Percentiles rank a stretch among this genome's conserved stretches.
phyloP scores from a whole-genome alignment of 345 rosid species.

The Erysimum cheiranthoides region DNA sequence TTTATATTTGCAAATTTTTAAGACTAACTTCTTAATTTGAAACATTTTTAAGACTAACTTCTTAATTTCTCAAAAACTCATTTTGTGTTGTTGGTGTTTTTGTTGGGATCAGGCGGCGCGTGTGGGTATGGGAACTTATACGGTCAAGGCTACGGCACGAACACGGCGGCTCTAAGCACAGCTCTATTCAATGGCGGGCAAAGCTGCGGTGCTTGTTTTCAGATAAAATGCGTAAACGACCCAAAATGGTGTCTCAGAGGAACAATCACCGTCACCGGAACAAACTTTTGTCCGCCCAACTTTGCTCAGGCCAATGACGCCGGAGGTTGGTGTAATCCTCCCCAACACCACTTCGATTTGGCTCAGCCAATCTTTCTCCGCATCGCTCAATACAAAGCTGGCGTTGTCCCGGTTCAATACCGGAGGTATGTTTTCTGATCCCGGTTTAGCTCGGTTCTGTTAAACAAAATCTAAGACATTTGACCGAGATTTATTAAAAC shows the following conservation, averaged over 20 bases:
- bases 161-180: slow-evolving; percentile 82
- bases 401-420: slow-evolving; percentile 75
- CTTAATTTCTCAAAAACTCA: slow-evolving; percentile 9
- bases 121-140: slow-evolving; percentile 81
- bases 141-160: slow-evolving; percentile 78
- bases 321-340: slow-evolving; percentile 93
- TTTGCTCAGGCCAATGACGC: slow-evolving; percentile 70
- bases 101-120: slow-evolving; percentile 67
- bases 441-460: slow-evolving; percentile 21
- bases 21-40: too few relatives aligned
- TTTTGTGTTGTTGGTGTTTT: not conserved
- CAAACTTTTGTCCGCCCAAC: slow-evolving; percentile 88
- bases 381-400: slow-evolving; percentile 76
- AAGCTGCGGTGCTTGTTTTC: slow-evolving; percentile 79
- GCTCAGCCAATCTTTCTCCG: slow-evolving; percentile 83
- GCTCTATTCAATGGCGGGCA: slow-evolving; percentile 77
- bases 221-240: slow-evolving; percentile 63
- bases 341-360: slow-evolving; percentile 76
- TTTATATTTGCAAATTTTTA: too few relatives aligned
- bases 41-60: too few relatives aligned
- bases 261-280: slow-evolving; percentile 71
- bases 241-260: slow-evolving; percentile 69
- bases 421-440: slow-evolving; percentile 52
- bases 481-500: not conserved
- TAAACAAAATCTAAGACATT: not conserved